Conservation (phyloP, 2,329 filamentous ascomycete genomes). For the Alternaria gansuensis region DNA sequence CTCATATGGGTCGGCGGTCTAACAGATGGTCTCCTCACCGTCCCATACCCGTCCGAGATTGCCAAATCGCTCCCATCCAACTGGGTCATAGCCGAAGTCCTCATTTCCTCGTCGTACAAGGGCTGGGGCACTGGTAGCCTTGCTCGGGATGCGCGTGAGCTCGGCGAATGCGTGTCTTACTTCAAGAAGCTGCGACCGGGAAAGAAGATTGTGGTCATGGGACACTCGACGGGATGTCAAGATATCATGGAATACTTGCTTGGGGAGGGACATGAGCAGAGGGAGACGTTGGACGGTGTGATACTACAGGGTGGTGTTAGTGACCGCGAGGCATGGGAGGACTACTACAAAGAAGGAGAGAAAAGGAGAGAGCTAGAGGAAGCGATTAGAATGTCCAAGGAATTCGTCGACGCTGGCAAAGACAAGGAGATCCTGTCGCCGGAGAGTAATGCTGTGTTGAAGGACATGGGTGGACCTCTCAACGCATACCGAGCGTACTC, state of each 20-base stretch:
- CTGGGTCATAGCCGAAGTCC: slow-evolving; percentile 64
- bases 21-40: slow-evolving; percentile 72
- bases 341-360: slow-evolving; percentile 49
- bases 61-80: slow-evolving; percentile 58
- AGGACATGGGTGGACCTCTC: slow-evolving; percentile 56
- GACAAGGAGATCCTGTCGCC: slow-evolving; percentile 64
- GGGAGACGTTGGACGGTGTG: slow-evolving; percentile 72
- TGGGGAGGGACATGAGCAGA: slow-evolving; percentile 42
- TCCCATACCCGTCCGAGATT: slow-evolving; percentile 65
- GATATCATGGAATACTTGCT: slow-evolving; percentile 71
- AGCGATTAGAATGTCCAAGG: slow-evolving; percentile 59
- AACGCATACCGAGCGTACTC: slow-evolving; percentile 68
- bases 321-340: slow-evolving; percentile 70
- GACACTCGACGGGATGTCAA: slow-evolving; percentile 73
- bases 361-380: slow-evolving; percentile 17
- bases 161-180: slow-evolving; percentile 62
- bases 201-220: slow-evolving; percentile 71
- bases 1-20: slow-evolving; percentile 76
- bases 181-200: slow-evolving; percentile 55
- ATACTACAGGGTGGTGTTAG: slow-evolving; percentile 83
- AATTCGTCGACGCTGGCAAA: slow-evolving; percentile 65
- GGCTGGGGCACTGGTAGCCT: slow-evolving; percentile 65
- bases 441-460: slow-evolving; percentile 40
- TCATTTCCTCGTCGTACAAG: slow-evolving; percentile 62
- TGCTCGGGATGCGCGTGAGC: slow-evolving; percentile 63